phyloP scores from a whole-genome alignment of 768 basidiomycete genomes.

The Leccinum disarticulatum region DNA sequence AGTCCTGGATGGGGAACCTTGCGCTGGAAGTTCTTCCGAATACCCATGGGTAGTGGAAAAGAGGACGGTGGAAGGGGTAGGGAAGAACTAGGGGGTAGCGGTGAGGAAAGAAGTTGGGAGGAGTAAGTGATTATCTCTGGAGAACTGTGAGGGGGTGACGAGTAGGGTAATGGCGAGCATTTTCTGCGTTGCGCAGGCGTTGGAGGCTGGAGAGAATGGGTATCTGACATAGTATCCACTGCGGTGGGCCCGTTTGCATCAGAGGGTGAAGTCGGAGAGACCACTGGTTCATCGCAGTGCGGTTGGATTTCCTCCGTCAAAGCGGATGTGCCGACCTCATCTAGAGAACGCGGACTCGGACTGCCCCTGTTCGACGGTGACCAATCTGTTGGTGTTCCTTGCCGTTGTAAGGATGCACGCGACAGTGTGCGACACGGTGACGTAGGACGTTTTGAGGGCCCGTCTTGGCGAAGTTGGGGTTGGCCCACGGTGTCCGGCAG shows the following conservation, averaged over 20 bases:
- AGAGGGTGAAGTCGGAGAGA: conserved; percentile 2
- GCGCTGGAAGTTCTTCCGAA: conserved; percentile 36
- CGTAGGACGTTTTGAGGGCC: neutral
- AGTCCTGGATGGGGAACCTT: conserved; percentile 47
- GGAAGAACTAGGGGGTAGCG: conserved; percentile 16
- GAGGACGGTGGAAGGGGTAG: conserved; percentile 9
- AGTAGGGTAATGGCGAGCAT: conserved; percentile 4
- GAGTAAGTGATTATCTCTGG: conserved; percentile 2
- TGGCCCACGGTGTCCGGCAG: neutral
- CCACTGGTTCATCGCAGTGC: conserved; percentile 1
- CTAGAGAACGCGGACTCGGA: conserved; percentile 14
- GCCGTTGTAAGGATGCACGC: conserved; percentile 5
- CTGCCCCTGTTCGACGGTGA: conserved; percentile 27
- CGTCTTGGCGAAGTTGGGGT: neutral
- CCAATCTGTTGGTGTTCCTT: conserved; percentile 35
- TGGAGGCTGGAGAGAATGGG: conserved; percentile 24
- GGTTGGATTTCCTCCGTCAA: neutral
- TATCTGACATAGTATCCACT: conserved; percentile 5
- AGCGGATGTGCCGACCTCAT: neutral
- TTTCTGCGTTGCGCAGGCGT: conserved; percentile 30
- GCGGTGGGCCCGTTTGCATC: conserved; percentile 16
- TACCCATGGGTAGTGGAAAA: conserved; percentile 2
- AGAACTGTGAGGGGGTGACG: conserved; percentile 11
- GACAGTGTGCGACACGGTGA: conserved; percentile 11
- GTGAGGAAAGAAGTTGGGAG: conserved; percentile 11